Percentiles rank a stretch among this genome's conserved stretches.
Evolutionary conservation across 495 filamentous ascomycete genomes (phyloP).

Genomic region (Aspergillus sclerotioniger): DNA sequence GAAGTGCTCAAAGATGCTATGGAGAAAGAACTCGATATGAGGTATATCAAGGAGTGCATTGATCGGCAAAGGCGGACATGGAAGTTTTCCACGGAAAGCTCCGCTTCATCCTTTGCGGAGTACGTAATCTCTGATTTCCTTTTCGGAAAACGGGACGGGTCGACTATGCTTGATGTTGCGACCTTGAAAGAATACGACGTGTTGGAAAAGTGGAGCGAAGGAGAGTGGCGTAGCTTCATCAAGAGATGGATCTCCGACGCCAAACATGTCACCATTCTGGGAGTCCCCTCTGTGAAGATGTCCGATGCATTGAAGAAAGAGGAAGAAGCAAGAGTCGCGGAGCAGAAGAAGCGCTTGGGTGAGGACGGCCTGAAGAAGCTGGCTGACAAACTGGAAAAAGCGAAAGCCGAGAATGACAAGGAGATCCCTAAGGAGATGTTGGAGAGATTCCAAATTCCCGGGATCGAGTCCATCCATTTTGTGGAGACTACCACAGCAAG

Average conservation of each 20-base stretch:
- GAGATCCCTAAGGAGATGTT: conserved; percentile 74
- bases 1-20: conserved; percentile 78
- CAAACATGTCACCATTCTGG: conserved; percentile 80
- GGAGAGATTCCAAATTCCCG: conserved; percentile 77
- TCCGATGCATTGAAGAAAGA: conserved; percentile 70
- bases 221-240: conserved; percentile 78
- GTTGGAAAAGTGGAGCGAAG: conserved; percentile 75
- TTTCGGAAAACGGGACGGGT: conserved; percentile 82
- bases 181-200: conserved; percentile 70
- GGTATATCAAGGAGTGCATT: conserved; percentile 83
- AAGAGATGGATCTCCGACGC: conserved; percentile 83
- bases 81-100: conserved; percentile 75
- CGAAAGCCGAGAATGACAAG: conserved; percentile 78
- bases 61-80: conserved; percentile 71
- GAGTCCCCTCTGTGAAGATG: conserved; percentile 71
- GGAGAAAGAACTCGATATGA: conserved; percentile 78
- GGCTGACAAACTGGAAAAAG: conserved; percentile 70
- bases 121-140: conserved; percentile 88
- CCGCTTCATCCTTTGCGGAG: conserved; percentile 69
- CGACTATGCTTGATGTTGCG: conserved; percentile 67
- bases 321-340: conserved; percentile 57
- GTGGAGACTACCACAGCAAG: conserved; percentile 84
- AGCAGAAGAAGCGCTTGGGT: conserved; percentile 60
- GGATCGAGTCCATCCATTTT: conserved; percentile 86
- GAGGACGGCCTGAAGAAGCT: conserved; percentile 67